Percentiles rank a stretch among this genome's conserved stretches.
These are phyloP conservation scores for Fraxinus xanthoxyloides DNA, from an alignment of 305 asterid genomes.

Conservation along the genomic window DNA sequence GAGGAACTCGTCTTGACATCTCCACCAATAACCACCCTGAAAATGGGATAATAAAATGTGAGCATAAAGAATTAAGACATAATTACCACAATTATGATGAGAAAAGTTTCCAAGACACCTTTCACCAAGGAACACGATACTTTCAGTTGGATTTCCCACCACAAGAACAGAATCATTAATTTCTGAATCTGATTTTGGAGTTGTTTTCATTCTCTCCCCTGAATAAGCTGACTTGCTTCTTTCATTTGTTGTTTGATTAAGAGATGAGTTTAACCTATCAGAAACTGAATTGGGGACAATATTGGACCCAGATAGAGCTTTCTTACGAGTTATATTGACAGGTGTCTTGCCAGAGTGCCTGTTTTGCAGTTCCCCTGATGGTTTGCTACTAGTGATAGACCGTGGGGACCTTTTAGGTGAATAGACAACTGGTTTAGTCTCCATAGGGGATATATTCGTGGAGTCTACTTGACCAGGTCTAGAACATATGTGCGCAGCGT, in stretches of 20 bases:
- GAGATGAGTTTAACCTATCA: conserved; percentile 35
- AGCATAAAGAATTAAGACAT: conserved; percentile 25
- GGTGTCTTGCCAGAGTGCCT: conserved; percentile 42
- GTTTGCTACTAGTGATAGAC: conserved; percentile 32
- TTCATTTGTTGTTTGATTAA: conserved; percentile 46
- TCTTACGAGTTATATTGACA: conserved; percentile 38
- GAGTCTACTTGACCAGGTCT: conserved; percentile 39
- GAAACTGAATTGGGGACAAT: conserved; percentile 31
- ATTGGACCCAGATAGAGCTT: conserved; percentile 37
- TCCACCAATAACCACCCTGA: conserved; percentile 57
- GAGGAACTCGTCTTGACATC: conserved; percentile 36
- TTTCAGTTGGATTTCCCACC: conserved; percentile 43
- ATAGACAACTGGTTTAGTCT: conserved; percentile 36
- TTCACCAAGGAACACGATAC: conserved; percentile 38
- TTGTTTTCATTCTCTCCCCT: conserved; percentile 51
- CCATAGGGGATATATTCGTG: conserved; percentile 38
- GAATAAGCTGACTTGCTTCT: conserved; percentile 50
- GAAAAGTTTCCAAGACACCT: conserved; percentile 36
- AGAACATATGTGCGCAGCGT: conserved; percentile 24
- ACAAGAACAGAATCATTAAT: conserved; percentile 35
- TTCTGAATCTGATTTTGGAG: conserved; percentile 45
- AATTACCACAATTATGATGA: background rate
- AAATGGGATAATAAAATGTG: conserved; percentile 27
- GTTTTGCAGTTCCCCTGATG: conserved; percentile 40
- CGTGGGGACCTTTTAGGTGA: conserved; percentile 57